Conservation (phyloP, 352 stramenopile genomes). For the Phytophthora tentaculata region DNA sequence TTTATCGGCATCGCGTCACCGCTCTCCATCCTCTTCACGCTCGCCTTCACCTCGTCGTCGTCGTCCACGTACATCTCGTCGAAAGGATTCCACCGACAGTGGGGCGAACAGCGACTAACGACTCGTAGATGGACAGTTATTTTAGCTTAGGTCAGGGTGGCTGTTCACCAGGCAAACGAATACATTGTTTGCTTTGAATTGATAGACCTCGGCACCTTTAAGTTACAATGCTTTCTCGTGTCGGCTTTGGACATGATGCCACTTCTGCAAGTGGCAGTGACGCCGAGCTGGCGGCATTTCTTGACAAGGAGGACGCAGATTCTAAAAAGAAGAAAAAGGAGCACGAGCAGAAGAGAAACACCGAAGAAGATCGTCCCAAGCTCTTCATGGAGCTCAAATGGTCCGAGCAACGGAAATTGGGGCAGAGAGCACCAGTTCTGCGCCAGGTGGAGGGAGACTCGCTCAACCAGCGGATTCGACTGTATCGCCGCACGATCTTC, state of each 20-base stretch:
- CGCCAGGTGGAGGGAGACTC: constrained; percentile 79
- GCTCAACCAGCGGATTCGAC: constrained; percentile 63
- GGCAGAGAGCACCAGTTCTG: constrained; percentile 67
- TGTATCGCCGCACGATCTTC: constrained; percentile 76
- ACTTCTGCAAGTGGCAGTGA: constrained; percentile 37
- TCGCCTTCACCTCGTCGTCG: constrained; percentile 39
- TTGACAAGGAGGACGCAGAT: constrained; percentile 52
- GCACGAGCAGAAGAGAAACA: constrained; percentile 18
- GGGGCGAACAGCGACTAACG: constrained; percentile 29
- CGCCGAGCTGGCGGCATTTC: constrained; percentile 58
- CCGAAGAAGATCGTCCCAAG: constrained; percentile 50
- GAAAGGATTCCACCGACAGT: constrained; percentile 28
- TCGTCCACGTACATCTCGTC: constrained; percentile 27
- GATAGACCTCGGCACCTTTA: too few species aligned
- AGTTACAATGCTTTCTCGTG: constrained; percentile 27
- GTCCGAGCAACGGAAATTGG: constrained; percentile 63
- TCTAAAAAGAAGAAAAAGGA: constrained; percentile 48
- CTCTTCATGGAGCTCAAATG: constrained; percentile 81
- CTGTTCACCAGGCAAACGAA: constrained; percentile 14
- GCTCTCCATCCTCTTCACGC: constrained; percentile 36
- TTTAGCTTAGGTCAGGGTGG: constrained; percentile 15
- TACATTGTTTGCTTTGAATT: constrained; percentile 35
- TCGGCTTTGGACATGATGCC: constrained; percentile 20
- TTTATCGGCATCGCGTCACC: constrained; percentile 25
- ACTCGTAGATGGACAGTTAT: constrained; percentile 6